Conservation (phyloP, 768 basidiomycete species). For the Boletus patriciae region DNA sequence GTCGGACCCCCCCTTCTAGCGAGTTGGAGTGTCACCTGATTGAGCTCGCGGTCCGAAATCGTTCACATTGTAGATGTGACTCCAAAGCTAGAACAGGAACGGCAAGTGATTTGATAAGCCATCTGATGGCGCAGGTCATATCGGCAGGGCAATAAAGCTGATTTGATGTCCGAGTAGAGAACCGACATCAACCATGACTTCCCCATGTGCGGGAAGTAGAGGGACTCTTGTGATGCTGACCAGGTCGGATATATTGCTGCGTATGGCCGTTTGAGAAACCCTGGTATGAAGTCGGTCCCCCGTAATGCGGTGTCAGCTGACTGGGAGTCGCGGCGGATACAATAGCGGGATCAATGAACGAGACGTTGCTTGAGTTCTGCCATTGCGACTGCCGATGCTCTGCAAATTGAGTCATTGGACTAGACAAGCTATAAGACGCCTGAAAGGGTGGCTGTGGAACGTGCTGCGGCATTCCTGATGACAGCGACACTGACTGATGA, state of each 20-base stretch:
- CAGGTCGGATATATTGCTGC: slow-evolving; percentile 18
- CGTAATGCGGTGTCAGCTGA: slow-evolving; percentile 7
- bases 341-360: slow-evolving; percentile 26
- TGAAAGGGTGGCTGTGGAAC: slow-evolving; percentile 15
- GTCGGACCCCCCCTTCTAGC: background rate
- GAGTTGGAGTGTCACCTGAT: background rate
- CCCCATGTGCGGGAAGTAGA: slow-evolving; percentile 27
- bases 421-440: slow-evolving; percentile 8
- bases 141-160: background rate
- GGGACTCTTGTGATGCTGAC: slow-evolving; percentile 23
- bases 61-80: background rate
- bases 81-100: slow-evolving; percentile 1
- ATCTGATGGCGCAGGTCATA: background rate
- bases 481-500: slow-evolving; percentile 15
- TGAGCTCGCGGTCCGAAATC: background rate
- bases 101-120: slow-evolving; percentile 13
- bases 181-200: slow-evolving; percentile 20
- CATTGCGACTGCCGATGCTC: slow-evolving; percentile 17
- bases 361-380: slow-evolving; percentile 3
- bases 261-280: slow-evolving; percentile 10
- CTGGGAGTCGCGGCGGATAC: slow-evolving; percentile 14
- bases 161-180: background rate
- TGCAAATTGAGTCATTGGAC: slow-evolving; percentile 4
- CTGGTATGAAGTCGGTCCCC: slow-evolving; percentile 12
- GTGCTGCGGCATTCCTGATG: slow-evolving; percentile 17